Conservation (phyloP, 805 yeast genomes). For the Candida golubevii region DNA sequence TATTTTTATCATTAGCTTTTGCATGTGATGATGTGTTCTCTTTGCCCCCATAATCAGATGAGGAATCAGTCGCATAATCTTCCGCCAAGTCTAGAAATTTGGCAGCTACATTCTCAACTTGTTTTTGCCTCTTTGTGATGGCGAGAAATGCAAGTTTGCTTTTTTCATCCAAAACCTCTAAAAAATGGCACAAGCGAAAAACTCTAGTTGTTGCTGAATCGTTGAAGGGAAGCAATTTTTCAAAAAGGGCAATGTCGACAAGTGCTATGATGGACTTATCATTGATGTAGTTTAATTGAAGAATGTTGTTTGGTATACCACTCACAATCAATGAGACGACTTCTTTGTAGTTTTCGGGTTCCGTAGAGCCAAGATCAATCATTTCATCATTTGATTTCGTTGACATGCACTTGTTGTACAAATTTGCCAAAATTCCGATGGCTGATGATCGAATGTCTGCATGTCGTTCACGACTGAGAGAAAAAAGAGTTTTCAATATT, state of each 20-base stretch:
- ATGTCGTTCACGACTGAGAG: slow-evolving; percentile 69
- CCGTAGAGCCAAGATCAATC: slow-evolving; percentile 28
- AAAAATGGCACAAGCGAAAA: slow-evolving; percentile 47
- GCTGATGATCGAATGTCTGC: slow-evolving; percentile 58
- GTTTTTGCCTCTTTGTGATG: slow-evolving; percentile 63
- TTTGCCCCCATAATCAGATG: slow-evolving; percentile 21
- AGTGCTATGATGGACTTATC: slow-evolving; percentile 59
- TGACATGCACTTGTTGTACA: slow-evolving; percentile 48
- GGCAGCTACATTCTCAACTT: slow-evolving; percentile 47
- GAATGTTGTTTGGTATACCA: slow-evolving; percentile 61
- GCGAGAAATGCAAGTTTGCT: slow-evolving; percentile 66
- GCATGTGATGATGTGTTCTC: slow-evolving; percentile 14
- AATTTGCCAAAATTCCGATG: slow-evolving; percentile 48
- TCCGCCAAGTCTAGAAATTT: slow-evolving; percentile 51
- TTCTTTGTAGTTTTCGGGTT: slow-evolving; percentile 21
- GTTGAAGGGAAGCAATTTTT: slow-evolving; percentile 54
- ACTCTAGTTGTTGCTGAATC: slow-evolving; percentile 45
- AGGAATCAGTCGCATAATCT: slow-evolving; percentile 19
- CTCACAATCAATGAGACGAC: slow-evolving; percentile 29
- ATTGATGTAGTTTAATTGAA: slow-evolving; percentile 69
- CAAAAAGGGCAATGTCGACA: slow-evolving; percentile 60
- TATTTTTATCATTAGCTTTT: slow-evolving; percentile 6
- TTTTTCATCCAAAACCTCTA: slow-evolving; percentile 48
- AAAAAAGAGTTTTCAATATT: slow-evolving; percentile 52
- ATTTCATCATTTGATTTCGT: slow-evolving; percentile 12